Conservation (phyloP, 2,329 filamentous ascomycete genomes). For the Ceratocystis diversiconidia region DNA sequence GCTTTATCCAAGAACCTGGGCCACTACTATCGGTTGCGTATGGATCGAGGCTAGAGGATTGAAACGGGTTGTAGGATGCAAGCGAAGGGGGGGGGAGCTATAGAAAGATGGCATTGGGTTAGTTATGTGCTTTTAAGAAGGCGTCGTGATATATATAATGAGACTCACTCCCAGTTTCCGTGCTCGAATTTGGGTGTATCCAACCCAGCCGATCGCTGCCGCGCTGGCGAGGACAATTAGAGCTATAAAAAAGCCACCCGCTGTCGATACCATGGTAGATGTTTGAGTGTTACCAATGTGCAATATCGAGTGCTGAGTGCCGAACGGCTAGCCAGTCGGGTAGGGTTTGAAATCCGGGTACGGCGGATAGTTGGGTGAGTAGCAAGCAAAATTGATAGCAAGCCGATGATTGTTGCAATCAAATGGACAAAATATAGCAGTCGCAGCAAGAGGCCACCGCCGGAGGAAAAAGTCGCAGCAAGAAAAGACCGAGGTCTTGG, state of each 20-base stretch:
- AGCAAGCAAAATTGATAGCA: not conserved
- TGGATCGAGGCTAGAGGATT: constrained; percentile 34
- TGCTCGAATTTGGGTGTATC: constrained; percentile 59
- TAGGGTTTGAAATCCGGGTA: not conserved
- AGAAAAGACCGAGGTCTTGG: not conserved
- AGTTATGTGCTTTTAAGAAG: not conserved
- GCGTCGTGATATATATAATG: too few species aligned
- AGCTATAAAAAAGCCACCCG: constrained; percentile 57
- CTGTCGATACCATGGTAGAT: constrained; percentile 15
- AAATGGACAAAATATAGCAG: not conserved
- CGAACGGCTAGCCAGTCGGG: not conserved
- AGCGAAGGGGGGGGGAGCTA: constrained; percentile 57
- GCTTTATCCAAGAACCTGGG: constrained; percentile 57
- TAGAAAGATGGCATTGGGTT: not conserved
- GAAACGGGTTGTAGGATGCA: constrained; percentile 59
- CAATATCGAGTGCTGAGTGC: not conserved
- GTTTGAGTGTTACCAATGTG: not conserved
- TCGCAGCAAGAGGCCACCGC: not conserved
- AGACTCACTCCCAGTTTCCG: constrained; percentile 51
- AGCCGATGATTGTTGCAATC: not conserved
- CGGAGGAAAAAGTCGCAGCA: not conserved
- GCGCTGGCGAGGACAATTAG: constrained; percentile 47
- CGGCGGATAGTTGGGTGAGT: not conserved
- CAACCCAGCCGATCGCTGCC: constrained; percentile 49
- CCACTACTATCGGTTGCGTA: constrained; percentile 35